Conservation (phyloP, 768 basidiomycete species). For the Mycena indigotica region DNA sequence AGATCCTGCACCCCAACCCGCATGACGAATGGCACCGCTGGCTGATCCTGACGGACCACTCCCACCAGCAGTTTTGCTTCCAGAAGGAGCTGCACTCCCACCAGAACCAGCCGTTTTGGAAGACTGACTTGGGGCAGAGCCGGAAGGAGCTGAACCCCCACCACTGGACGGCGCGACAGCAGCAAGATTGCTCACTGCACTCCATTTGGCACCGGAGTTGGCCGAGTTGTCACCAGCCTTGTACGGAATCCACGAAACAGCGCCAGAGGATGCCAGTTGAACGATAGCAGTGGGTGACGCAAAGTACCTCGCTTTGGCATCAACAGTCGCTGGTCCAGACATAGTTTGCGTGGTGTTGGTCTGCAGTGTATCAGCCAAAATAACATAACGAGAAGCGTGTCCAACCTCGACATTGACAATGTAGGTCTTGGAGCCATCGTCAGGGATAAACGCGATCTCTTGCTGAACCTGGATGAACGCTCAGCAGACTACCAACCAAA, state of each 20-base stretch:
- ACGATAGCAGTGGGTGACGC: constrained; percentile 63
- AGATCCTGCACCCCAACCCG: constrained; percentile 10
- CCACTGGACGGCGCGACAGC: constrained; percentile 31
- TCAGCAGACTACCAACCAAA: neutral
- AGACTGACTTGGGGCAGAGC: neutral
- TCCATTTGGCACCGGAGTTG: constrained; percentile 54
- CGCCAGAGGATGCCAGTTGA: constrained; percentile 65
- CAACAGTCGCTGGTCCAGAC: constrained; percentile 61
- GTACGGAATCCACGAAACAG: constrained; percentile 63
- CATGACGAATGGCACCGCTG: constrained; percentile 1
- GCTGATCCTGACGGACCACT: neutral
- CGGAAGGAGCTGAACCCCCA: neutral
- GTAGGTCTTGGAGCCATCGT: constrained; percentile 71
- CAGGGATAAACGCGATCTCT: constrained; percentile 76
- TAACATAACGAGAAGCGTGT: neutral
- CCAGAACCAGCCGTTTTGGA: neutral
- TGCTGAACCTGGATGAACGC: constrained; percentile 53
- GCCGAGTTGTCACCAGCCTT: constrained; percentile 43
- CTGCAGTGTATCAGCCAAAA: constrained; percentile 30
- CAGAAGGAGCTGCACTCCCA: neutral
- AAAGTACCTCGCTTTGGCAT: constrained; percentile 62
- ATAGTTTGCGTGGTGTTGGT: constrained; percentile 66
- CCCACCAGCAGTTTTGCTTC: neutral
- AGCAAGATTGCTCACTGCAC: constrained; percentile 45
- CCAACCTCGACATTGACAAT: constrained; percentile 68